These are phyloP conservation scores for Globisporangium mamillatum DNA, from an alignment of 352 stramenopile genomes.

Conservation along the genomic window DNA sequence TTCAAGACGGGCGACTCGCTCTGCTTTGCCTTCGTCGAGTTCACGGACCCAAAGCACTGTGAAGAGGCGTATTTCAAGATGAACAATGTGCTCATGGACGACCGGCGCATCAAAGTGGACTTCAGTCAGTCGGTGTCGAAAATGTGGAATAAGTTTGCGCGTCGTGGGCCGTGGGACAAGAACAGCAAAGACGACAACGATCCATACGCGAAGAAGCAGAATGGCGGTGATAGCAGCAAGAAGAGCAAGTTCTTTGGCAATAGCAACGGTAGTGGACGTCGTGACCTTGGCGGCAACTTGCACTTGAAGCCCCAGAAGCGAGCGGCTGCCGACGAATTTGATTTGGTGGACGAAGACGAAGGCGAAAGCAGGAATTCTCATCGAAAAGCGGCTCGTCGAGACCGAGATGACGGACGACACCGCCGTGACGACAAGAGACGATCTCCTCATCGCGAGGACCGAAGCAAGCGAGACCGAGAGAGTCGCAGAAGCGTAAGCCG, in stretches of 20 bases:
- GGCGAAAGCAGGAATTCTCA: slow-evolving; percentile 1
- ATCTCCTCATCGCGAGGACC: slow-evolving; percentile 13
- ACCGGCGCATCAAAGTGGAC: slow-evolving; percentile 94
- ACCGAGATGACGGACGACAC: slow-evolving; percentile 5
- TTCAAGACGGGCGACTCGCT: slow-evolving; percentile 96
- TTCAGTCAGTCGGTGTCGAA: slow-evolving; percentile 99
- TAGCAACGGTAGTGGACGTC: slow-evolving; percentile 9
- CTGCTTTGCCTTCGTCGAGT: slow-evolving; percentile 99
- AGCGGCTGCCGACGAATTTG: slow-evolving; percentile 10
- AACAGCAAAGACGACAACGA: slow-evolving; percentile 30
- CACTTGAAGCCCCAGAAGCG: slow-evolving; percentile 38
- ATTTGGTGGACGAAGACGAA: slow-evolving; percentile 14
- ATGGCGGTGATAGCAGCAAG: neutral
- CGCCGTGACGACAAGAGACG: slow-evolving; percentile 10
- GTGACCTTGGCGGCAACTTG: slow-evolving; percentile 18
- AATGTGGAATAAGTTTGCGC: slow-evolving; percentile 92
- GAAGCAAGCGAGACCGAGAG: neutral
- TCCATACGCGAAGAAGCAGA: neutral
- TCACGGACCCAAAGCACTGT: slow-evolving; percentile 92
- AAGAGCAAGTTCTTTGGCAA: slow-evolving; percentile 24
- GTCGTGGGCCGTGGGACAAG: slow-evolving; percentile 47
- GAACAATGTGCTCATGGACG: slow-evolving; percentile 99
- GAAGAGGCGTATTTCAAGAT: slow-evolving; percentile 99
- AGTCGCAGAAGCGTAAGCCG: slow-evolving; percentile 5
- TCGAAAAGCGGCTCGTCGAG: neutral